Evolutionary conservation across 495 filamentous ascomycete genomes (phyloP), one percentile per base, ranked within the genome.

Genomic region (Penicillium roqueforti): DNA sequence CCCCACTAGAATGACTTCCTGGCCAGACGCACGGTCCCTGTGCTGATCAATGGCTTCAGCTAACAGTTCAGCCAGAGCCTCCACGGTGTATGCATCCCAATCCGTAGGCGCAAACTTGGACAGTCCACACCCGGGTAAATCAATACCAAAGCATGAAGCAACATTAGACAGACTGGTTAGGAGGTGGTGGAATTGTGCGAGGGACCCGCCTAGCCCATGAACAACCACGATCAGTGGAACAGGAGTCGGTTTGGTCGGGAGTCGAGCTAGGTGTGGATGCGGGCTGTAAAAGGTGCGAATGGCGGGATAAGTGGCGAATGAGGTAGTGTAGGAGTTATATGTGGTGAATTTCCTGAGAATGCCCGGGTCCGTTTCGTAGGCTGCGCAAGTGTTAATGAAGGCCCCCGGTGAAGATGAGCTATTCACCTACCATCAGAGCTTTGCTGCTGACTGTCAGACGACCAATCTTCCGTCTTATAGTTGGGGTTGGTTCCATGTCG

Each of bases 201-300:
- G 71, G 2, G 88, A 95, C 26, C 92, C 92, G 19, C 92, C 92
- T 31, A 97, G 79, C 13, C 92, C 92, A 64, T 97, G 92, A 48
- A 96, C 78, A 67, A 95, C 95, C 23, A 96, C 92, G 6, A 97
- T 70, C 8, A 96, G 72, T 9, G 92, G 90, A n/a, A 95, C 69
- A 1, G 89, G 84, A 5, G 79, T 76, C 0, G 89, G 87, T 41
- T 81, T 78, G 43, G 71, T 78, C 1, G 89, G 90, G 3, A 97
- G 80, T 61, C 89, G 86, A 54, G 85, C 80, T 29, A 83, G 81
- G 63, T 96, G 87, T 8, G 86, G 84, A 70, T 96, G 92, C 22
- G 81, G 83, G 38, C 85, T 78, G 69, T 86, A 89, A 66, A 97
- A 96, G 31, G 91, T 85, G 43, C 92, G 85, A 56, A 97, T 81